These are phyloP conservation scores for Boletellus deceptivus DNA, from an alignment of 1,284 basidiomycete genomes.

Conservation along the genomic window DNA sequence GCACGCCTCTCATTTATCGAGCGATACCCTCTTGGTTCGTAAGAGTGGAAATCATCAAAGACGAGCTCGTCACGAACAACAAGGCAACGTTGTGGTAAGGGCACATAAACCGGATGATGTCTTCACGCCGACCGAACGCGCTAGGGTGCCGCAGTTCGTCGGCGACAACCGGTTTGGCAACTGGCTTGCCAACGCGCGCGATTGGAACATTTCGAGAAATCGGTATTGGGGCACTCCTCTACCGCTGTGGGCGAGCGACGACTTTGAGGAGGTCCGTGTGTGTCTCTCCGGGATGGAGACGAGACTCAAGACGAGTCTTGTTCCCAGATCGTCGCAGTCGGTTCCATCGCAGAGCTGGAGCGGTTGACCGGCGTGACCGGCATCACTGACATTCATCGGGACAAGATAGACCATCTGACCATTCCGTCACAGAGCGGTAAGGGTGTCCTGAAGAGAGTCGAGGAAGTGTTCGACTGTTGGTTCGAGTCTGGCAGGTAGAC, in stretches of 20 bases:
- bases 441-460: conserved; percentile 83
- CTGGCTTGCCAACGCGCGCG: conserved; percentile 96
- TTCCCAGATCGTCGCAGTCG: conserved; percentile 77
- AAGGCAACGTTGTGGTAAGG: conserved; percentile 84
- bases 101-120: background rate
- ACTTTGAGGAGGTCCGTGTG: conserved; percentile 73
- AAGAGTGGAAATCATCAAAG: conserved; percentile 80
- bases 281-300: background rate
- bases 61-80: conserved; percentile 90
- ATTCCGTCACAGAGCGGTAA: conserved; percentile 94
- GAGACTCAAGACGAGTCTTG: background rate
- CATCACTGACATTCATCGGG: conserved; percentile 92
- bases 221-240: conserved; percentile 99
- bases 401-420: conserved; percentile 94
- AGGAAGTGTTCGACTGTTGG: conserved; percentile 99
- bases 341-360: conserved; percentile 89
- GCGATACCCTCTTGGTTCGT: conserved; percentile 98
- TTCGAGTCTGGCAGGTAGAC: conserved; percentile 96
- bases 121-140: background rate
- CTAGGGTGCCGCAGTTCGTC: conserved; percentile 86
- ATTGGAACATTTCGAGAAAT: conserved; percentile 99
- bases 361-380: conserved; percentile 81
- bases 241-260: conserved; percentile 94
- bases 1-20: conserved; percentile 94
- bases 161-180: conserved; percentile 95